Conservation (phyloP, 1,284 basidiomycete genomes). For the Athelia sp. region DNA sequence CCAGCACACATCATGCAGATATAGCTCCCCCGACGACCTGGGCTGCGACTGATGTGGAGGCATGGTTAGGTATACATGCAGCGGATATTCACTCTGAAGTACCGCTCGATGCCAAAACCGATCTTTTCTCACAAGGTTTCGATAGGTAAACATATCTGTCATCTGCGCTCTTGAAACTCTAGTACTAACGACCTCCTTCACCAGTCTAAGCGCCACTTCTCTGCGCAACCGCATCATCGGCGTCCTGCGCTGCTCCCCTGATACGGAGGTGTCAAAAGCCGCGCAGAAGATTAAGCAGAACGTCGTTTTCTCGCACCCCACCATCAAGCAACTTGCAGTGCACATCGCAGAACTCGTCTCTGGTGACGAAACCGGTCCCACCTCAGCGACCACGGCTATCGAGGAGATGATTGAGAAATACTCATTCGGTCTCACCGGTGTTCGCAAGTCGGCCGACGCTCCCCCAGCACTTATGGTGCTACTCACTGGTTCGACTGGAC, state of each 20-base stretch:
- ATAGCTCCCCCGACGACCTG: constrained; percentile 22
- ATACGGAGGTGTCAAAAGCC: constrained; percentile 4
- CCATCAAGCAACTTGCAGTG: constrained; percentile 21
- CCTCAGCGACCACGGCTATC: not conserved
- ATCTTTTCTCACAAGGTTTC: constrained; percentile 34
- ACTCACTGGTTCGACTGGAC: constrained; percentile 21
- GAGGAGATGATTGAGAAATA: constrained; percentile 9
- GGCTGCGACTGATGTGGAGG: constrained; percentile 12
- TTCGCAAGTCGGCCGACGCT: not conserved
- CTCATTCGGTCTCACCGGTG: not conserved
- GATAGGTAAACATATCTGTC: constrained; percentile 25
- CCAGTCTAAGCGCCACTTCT: constrained; percentile 17
- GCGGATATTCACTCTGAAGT: constrained; percentile 16
- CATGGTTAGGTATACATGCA: constrained; percentile 26
- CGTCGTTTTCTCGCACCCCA: constrained; percentile 27
- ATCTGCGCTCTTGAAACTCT: not conserved
- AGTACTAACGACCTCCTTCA: not conserved
- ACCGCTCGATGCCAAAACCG: constrained; percentile 15
- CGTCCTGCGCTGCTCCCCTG: constrained; percentile 17
- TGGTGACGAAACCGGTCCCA: not conserved
- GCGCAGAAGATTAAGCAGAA: constrained; percentile 18
- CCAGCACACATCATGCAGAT: constrained; percentile 10
- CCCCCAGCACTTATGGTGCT: constrained; percentile 11
- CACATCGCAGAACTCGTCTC: constrained; percentile 16
- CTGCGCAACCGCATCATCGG: constrained; percentile 26